Conservation (phyloP, 805 yeast genomes). For the Candida coquimbonensis region DNA sequence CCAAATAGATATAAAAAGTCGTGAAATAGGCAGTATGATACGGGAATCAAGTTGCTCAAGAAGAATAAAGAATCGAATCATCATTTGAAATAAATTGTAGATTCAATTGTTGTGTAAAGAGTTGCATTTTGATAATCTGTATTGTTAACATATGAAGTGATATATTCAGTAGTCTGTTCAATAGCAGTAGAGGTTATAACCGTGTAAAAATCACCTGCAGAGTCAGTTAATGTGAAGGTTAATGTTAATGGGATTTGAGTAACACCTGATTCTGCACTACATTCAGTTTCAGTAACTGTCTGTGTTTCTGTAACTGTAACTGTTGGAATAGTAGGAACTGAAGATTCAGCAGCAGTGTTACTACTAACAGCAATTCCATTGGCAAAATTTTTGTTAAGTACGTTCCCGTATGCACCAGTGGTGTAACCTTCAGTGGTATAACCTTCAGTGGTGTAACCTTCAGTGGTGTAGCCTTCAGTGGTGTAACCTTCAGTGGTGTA, state of each 20-base stretch:
- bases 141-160: slow-evolving; percentile 10
- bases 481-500: background rate
- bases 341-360: slow-evolving; percentile 1
- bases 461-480: background rate
- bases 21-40: too few species aligned
- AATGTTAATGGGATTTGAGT: background rate
- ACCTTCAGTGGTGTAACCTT: background rate
- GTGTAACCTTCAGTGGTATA: background rate
- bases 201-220: slow-evolving; percentile 19
- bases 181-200: slow-evolving; percentile 20
- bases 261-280: background rate
- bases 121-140: background rate
- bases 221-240: slow-evolving; percentile 19
- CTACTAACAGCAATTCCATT: slow-evolving; percentile 2
- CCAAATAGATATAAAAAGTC: too few species aligned
- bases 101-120: background rate
- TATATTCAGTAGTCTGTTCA: slow-evolving; percentile 18
- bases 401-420: background rate
- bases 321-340: background rate
- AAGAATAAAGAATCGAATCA: too few species aligned
- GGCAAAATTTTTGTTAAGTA: slow-evolving; percentile 2
- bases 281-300: slow-evolving; percentile 10
- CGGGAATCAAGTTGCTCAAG: too few species aligned
- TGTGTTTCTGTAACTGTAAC: slow-evolving; percentile 18
- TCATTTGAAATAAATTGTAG: background rate